Evolutionary conservation across 2,329 filamentous ascomycete genomes (phyloP), one percentile per base, ranked within the genome.

Genomic region (Fusarium tuaranense): DNA sequence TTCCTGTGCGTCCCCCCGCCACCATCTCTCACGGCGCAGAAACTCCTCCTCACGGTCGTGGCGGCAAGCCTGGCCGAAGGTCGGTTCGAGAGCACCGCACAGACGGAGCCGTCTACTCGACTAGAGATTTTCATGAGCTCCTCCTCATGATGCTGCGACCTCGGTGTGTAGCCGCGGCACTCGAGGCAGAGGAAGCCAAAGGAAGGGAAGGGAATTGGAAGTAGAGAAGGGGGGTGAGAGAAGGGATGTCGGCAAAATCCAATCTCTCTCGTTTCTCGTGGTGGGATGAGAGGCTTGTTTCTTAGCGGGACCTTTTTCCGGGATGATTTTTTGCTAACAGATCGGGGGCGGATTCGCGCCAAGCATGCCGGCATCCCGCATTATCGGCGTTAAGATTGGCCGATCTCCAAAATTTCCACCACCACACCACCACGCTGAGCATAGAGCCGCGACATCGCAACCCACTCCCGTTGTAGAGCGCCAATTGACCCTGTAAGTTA

Each of bases 81-180:
- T 81, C 84, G 84, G 82, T 82, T 84, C 77, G 85, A 84, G 80
- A 88, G 83, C 82, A 89, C 86, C 81, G 88, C 87, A 85, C 86
- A 89, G 85, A 88, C 86, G 85, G 88, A 88, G 85, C 88, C 84
- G 83, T 90, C 88, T 83, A 90, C 86, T 88, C 87, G 87, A 84
- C 84, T 87, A 79, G 86, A 83, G 84, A 87, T 84, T 88, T 87
- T 90, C 89, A 91, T 91, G 87, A 85, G 88, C 83, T 86, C 84
- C 84, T 86, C 85, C 82, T 84, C 87, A 88, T 89, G 83, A 75
- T 85, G 80, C 68, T 74, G 74, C 68, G 74, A 68, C 69, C 66
- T 61, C 59, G 69, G 71, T 55, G 32, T 64, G 63, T 72, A 64
- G 67, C 67, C 65, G 72, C 63, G 69, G 66, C 63, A 46, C 61